Percentiles rank a stretch among this genome's conserved stretches.
phyloP scores from a whole-genome alignment of 169 alveolate species.

The Cryptosporidium bovis region DNA sequence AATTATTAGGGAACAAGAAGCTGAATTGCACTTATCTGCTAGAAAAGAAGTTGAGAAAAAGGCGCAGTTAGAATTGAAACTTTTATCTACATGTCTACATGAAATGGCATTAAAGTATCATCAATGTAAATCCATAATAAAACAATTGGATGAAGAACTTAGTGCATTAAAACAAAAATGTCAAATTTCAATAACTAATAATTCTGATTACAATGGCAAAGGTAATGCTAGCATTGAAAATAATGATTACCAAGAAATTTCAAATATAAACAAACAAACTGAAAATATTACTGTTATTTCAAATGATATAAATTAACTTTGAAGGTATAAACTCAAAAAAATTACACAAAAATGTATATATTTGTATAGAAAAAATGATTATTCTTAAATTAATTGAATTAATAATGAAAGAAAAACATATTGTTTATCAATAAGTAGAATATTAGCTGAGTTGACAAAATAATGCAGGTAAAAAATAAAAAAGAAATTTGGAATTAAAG shows the following conservation, averaged over 20 bases:
- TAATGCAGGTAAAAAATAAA: too few species aligned
- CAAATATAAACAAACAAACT: not conserved
- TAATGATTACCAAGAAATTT: not conserved
- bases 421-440: too few species aligned
- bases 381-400: too few species aligned
- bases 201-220: not conserved
- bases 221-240: not conserved
- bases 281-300: not conserved
- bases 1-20: constrained; percentile 73
- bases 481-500: too few species aligned
- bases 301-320: not conserved
- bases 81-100: constrained; percentile 72
- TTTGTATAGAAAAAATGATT: too few species aligned
- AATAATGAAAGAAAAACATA: too few species aligned
- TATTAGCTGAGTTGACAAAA: too few species aligned
- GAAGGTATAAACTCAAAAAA: not conserved
- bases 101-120: constrained; percentile 73
- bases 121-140: constrained; percentile 65
- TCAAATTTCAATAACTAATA: constrained; percentile 53
- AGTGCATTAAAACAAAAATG: constrained; percentile 62
- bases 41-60: constrained; percentile 61
- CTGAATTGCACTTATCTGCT: constrained; percentile 55
- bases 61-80: constrained; percentile 44
- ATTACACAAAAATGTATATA: too few species aligned
- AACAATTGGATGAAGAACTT: constrained; percentile 67